Conservation (phyloP, 176 grass and related monocot genomes). For the Dactylis glomerata region DNA sequence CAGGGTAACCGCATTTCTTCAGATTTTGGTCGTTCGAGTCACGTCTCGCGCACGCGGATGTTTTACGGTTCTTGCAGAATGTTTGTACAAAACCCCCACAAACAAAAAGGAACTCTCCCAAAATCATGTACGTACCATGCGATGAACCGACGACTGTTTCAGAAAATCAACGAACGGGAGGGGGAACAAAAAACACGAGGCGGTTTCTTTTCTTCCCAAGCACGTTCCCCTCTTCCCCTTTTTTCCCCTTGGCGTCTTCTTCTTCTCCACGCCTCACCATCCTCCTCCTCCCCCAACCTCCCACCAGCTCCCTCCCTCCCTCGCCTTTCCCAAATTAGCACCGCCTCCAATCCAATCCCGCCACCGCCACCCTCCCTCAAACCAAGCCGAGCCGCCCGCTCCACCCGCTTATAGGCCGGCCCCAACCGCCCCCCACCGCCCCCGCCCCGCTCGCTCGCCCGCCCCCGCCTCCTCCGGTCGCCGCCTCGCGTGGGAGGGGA, state of each 20-base stretch:
- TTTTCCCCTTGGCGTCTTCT: conserved; percentile 28
- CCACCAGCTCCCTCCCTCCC: neutral
- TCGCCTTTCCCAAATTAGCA: conserved; percentile 49
- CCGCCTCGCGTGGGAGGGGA: conserved; percentile 19
- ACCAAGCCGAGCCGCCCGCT: conserved; percentile 36
- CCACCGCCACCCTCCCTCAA: conserved; percentile 17
- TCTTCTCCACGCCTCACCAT: conserved; percentile 36
- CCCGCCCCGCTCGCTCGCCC: neutral
- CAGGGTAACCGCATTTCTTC: neutral
- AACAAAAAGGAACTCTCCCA: neutral
- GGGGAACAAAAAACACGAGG: neutral
- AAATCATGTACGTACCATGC: too few species aligned
- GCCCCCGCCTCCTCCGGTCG: conserved; percentile 8
- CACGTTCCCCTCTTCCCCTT: neutral
- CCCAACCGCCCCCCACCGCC: conserved; percentile 4
- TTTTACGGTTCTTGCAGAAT: neutral
- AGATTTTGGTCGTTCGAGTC: neutral
- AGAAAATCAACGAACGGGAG: neutral
- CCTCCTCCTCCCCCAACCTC: neutral
- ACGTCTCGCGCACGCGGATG: neutral
- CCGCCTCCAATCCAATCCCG: conserved; percentile 12
- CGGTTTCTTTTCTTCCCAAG: neutral
- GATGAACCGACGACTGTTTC: neutral
- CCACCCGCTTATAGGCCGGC: neutral
- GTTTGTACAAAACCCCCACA: neutral